Percentiles rank a stretch among this genome's conserved stretches.
Conservation (phyloP, 2,329 filamentous ascomycete genomes). For the Phialocephala subalpina region DNA sequence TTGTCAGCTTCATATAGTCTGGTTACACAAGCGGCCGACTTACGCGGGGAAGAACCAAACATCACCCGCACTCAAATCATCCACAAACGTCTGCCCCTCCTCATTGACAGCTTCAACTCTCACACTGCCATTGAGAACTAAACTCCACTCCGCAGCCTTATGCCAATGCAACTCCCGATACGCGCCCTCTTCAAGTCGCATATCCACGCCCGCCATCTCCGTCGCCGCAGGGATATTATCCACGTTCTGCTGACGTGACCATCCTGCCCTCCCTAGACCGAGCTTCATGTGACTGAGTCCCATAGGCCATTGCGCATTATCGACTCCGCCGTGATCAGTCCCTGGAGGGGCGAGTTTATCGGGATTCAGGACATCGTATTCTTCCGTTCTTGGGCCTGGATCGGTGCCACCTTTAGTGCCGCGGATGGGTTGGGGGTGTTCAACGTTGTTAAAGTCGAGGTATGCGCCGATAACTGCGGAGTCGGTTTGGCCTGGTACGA, state of each 20-base stretch:
- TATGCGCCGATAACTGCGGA: slow-evolving; percentile 58
- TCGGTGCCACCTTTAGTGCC: slow-evolving; percentile 58
- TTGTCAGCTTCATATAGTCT: not conserved
- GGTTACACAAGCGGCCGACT: slow-evolving; percentile 39
- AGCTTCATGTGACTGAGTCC: slow-evolving; percentile 46
- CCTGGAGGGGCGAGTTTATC: slow-evolving; percentile 76
- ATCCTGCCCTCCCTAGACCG: slow-evolving; percentile 73
- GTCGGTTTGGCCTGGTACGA: slow-evolving; percentile 59
- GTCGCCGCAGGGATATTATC: slow-evolving; percentile 70
- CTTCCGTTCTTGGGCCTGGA: slow-evolving; percentile 70
- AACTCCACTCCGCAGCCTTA: slow-evolving; percentile 82
- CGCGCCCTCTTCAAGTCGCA: slow-evolving; percentile 76
- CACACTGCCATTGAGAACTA: slow-evolving; percentile 74
- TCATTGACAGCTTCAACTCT: slow-evolving; percentile 78
- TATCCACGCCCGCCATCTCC: slow-evolving; percentile 81
- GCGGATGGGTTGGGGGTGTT: slow-evolving; percentile 63
- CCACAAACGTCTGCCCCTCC: slow-evolving; percentile 79
- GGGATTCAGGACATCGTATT: slow-evolving; percentile 73
- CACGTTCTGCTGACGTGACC: slow-evolving; percentile 77
- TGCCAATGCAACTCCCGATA: slow-evolving; percentile 85
- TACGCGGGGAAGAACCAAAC: slow-evolving; percentile 81
- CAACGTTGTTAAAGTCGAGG: slow-evolving; percentile 60
- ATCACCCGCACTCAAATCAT: slow-evolving; percentile 79
- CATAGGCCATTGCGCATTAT: slow-evolving; percentile 77
- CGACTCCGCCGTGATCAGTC: slow-evolving; percentile 75